These are phyloP conservation scores for Ascoidea tarda DNA, from an alignment of 805 yeast genomes.

Conservation along the genomic window DNA sequence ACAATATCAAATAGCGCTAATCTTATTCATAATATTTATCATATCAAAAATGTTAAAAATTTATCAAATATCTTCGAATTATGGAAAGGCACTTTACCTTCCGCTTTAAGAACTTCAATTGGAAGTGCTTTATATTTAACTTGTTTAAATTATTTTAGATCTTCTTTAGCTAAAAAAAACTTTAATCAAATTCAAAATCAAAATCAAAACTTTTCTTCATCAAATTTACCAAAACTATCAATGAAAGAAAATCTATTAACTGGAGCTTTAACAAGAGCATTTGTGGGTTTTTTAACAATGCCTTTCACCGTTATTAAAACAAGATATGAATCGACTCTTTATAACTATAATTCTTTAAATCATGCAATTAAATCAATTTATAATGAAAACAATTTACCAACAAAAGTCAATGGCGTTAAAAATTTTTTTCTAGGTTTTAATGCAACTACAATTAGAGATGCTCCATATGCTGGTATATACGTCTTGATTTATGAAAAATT, in stretches of 20 bases:
- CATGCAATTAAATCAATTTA: conserved; percentile 50
- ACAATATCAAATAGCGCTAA: too few species aligned
- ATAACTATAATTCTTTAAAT: conserved; percentile 47
- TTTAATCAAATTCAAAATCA: background rate
- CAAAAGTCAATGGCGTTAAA: conserved; percentile 28
- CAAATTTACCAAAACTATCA: conserved; percentile 57
- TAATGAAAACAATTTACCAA: background rate
- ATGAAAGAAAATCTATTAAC: conserved; percentile 55
- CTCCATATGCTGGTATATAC: conserved; percentile 93
- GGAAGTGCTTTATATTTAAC: conserved; percentile 85
- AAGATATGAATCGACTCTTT: conserved; percentile 72
- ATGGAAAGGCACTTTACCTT: conserved; percentile 93
- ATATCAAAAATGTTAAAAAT: background rate
- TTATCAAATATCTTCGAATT: conserved; percentile 27
- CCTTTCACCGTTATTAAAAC: conserved; percentile 88
- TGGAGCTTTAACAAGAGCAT: conserved; percentile 68
- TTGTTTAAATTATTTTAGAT: conserved; percentile 48
- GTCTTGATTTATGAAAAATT: conserved; percentile 72
- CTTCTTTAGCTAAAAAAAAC: conserved; percentile 25
- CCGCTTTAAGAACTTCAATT: conserved; percentile 76
- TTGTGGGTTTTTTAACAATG: conserved; percentile 83
- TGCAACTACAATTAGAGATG: conserved; percentile 81
- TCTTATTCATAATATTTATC: background rate
- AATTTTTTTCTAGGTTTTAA: conserved; percentile 83
- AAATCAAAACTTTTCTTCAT: conserved; percentile 10